A percentile compares a stretch with the other conserved stretches of the same genome.
Conservation (phyloP, 2,329 filamentous ascomycete species). For the Aspergillus flavus region DNA sequence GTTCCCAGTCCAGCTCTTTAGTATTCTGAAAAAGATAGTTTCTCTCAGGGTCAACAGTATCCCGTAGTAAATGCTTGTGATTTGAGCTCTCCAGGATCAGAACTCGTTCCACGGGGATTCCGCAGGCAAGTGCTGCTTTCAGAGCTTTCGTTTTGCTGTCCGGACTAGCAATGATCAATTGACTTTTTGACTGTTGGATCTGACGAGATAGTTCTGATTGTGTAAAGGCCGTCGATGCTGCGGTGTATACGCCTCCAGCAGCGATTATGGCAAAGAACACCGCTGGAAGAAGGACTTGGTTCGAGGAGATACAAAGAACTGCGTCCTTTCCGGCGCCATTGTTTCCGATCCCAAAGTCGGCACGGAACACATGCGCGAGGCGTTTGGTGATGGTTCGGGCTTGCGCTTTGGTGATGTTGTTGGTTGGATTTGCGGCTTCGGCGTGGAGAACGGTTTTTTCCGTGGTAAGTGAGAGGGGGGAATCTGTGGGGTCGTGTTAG, state of each 20-base stretch:
- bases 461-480: constrained; percentile 20
- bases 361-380: constrained; percentile 60
- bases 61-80: constrained; percentile 35
- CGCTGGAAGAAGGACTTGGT: constrained; percentile 57
- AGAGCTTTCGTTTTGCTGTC: constrained; percentile 46
- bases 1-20: constrained; percentile 54
- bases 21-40: constrained; percentile 18
- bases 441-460: constrained; percentile 59
- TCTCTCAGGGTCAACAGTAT: constrained; percentile 2
- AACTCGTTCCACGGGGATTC: constrained; percentile 51
- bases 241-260: constrained; percentile 62
- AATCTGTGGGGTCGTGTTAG: constrained; percentile 7
- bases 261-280: constrained; percentile 61
- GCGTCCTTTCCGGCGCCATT: constrained; percentile 55
- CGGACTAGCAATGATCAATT: constrained; percentile 12
- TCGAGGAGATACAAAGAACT: constrained; percentile 59
- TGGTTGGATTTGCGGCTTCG: constrained; percentile 59
- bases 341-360: constrained; percentile 55
- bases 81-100: constrained; percentile 53
- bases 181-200: constrained; percentile 10
- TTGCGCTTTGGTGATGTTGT: constrained; percentile 56
- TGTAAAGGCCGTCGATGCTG: constrained; percentile 52
- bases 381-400: constrained; percentile 54
- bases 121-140: constrained; percentile 53
- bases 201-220: constrained; percentile 25